A percentile compares a stretch with the other conserved stretches of the same genome.
Conservation (phyloP, 371 early-diverging fungal genomes). For the Chytridium lagenaria region DNA sequence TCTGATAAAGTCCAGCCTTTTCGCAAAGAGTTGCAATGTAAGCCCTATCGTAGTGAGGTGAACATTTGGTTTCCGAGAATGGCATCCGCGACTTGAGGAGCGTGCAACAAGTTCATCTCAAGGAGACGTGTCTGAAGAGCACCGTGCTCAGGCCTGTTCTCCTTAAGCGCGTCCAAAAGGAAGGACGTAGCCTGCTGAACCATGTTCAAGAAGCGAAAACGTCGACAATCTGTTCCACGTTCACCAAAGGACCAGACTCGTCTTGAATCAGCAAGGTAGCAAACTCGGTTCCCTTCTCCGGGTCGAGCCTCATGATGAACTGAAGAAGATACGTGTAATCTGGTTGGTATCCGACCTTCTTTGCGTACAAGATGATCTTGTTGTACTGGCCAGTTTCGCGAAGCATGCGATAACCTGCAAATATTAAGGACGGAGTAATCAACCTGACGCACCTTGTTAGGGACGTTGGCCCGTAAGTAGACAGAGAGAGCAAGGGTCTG, state of each 20-base stretch:
- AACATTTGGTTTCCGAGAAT: constrained; percentile 95
- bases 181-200: constrained; percentile 96
- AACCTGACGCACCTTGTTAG: constrained; percentile 72
- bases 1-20: constrained; percentile 94
- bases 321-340: constrained; percentile 90
- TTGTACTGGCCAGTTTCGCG: constrained; percentile 96
- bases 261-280: constrained; percentile 86
- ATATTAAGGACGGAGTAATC: not conserved
- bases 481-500: constrained; percentile 90
- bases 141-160: constrained; percentile 87
- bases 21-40: constrained; percentile 93
- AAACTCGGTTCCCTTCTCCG: constrained; percentile 93
- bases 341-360: constrained; percentile 91
- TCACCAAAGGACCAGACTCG: constrained; percentile 81
- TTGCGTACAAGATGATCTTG: constrained; percentile 94
- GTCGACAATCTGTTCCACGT: constrained; percentile 88
- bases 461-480: constrained; percentile 92
- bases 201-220: constrained; percentile 91
- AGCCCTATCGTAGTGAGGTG: constrained; percentile 90
- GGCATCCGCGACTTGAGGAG: constrained; percentile 98
- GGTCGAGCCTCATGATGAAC: constrained; percentile 87
- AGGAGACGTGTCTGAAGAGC: constrained; percentile 92
- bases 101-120: constrained; percentile 96
- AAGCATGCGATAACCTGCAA: constrained; percentile 85
- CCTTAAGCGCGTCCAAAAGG: constrained; percentile 93